Evolutionary conservation across 768 basidiomycete species (phyloP).

Genomic region (Mycena rosella): DNA sequence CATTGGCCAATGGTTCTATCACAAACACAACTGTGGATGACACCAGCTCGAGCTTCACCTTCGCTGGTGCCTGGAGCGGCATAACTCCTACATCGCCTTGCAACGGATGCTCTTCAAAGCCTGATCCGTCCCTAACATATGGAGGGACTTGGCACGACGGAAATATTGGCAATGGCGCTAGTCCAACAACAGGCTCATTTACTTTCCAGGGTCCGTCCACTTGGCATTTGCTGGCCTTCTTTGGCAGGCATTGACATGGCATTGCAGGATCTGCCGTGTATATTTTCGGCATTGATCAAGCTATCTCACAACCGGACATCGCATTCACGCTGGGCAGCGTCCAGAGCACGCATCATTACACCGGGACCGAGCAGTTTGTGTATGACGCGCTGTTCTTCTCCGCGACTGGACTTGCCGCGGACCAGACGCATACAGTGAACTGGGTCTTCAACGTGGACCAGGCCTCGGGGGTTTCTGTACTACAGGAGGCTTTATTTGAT

Average conservation of each 20-base stretch:
- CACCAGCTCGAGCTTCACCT: conserved; percentile 28
- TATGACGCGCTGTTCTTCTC: conserved; percentile 36
- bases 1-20: neutral
- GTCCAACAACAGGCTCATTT: conserved; percentile 22
- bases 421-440: conserved; percentile 25
- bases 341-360: conserved; percentile 22
- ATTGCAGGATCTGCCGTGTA: conserved; percentile 30
- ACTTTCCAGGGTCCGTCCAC: conserved; percentile 24
- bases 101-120: conserved; percentile 15
- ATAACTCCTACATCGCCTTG: conserved; percentile 24
- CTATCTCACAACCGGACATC: conserved; percentile 26
- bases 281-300: conserved; percentile 34
- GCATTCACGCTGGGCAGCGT: conserved; percentile 27
- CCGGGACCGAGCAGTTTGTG: conserved; percentile 28
- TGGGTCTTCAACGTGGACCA: conserved; percentile 17
- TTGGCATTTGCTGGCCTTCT: neutral
- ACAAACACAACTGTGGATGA: conserved; percentile 31
- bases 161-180: conserved; percentile 1
- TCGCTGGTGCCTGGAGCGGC: conserved; percentile 23
- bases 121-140: neutral
- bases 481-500: conserved; percentile 29
- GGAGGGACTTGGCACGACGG: conserved; percentile 32
- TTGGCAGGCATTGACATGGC: neutral
- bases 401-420: conserved; percentile 30
- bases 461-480: neutral